These are phyloP conservation scores for Pyrenopolyporus hunteri DNA, from an alignment of 495 filamentous ascomycete genomes.

Conservation along the genomic window DNA sequence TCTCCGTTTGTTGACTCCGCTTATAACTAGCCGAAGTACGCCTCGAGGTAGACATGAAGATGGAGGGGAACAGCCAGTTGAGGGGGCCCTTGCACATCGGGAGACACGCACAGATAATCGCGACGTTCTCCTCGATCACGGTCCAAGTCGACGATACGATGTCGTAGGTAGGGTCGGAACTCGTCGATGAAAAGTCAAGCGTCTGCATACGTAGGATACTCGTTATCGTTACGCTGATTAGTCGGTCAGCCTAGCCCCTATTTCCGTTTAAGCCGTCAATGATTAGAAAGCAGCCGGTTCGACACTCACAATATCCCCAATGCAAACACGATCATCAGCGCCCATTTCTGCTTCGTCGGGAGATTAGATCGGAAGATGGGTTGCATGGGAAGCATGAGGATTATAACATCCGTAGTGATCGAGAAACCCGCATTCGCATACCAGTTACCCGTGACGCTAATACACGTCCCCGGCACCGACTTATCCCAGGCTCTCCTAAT, in stretches of 20 bases:
- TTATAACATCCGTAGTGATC: slow-evolving; percentile 58
- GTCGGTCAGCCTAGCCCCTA: slow-evolving; percentile 9
- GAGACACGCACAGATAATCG: slow-evolving; percentile 57
- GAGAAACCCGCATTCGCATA: slow-evolving; percentile 62
- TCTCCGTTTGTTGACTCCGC: slow-evolving; percentile 12
- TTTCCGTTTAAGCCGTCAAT: background rate
- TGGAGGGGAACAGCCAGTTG: slow-evolving; percentile 32
- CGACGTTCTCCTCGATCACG: slow-evolving; percentile 52
- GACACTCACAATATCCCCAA: slow-evolving; percentile 56
- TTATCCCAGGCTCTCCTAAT: slow-evolving; percentile 60
- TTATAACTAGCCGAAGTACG: slow-evolving; percentile 16
- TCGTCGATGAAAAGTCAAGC: slow-evolving; percentile 38
- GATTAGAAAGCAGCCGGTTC: background rate
- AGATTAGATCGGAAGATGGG: slow-evolving; percentile 57
- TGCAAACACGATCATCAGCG: slow-evolving; percentile 59
- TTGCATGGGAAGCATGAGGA: slow-evolving; percentile 62
- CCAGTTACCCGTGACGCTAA: slow-evolving; percentile 50
- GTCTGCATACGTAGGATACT: slow-evolving; percentile 41
- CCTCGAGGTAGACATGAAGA: slow-evolving; percentile 16
- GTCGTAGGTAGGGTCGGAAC: slow-evolving; percentile 38
- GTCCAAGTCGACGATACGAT: slow-evolving; percentile 55
- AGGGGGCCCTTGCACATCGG: slow-evolving; percentile 43
- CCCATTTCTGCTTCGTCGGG: slow-evolving; percentile 56
- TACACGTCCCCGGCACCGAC: slow-evolving; percentile 55
- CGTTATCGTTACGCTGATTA: slow-evolving; percentile 39